These are phyloP conservation scores for Phoenix dactylifera DNA, from an alignment of 176 grass and related monocot species.

Conservation along the genomic window DNA sequence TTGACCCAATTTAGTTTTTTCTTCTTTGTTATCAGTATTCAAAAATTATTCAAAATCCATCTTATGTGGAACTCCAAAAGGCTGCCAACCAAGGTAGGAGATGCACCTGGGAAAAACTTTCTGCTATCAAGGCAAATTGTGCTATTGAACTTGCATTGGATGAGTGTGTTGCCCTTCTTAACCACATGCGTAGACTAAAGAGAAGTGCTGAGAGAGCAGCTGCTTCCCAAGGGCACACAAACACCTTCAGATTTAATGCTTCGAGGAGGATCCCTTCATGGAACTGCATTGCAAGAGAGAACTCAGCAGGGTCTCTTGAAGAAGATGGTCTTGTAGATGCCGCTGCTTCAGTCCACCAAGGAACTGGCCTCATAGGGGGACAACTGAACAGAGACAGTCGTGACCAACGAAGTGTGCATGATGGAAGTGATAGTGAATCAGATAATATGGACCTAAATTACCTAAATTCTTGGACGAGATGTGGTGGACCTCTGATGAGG, in stretches of 20 bases:
- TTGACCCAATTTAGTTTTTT: constrained; percentile 20
- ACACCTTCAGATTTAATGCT: constrained; percentile 52
- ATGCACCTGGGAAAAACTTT: constrained; percentile 87
- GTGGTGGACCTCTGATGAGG: constrained; percentile 89
- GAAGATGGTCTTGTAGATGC: constrained; percentile 52
- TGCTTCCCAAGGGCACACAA: constrained; percentile 49
- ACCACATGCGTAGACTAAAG: constrained; percentile 78
- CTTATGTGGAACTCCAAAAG: constrained; percentile 78
- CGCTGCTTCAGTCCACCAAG: constrained; percentile 24
- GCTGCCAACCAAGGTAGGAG: constrained; percentile 73
- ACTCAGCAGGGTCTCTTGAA: constrained; percentile 80
- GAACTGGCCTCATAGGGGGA: constrained; percentile 30
- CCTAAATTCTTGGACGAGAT: constrained; percentile 83
- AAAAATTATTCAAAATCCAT: constrained; percentile 88
- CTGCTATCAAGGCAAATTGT: constrained; percentile 88
- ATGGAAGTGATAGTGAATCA: constrained; percentile 88
- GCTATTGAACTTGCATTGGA: constrained; percentile 78
- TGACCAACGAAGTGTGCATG: constrained; percentile 34
- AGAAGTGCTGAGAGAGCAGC: constrained; percentile 68
- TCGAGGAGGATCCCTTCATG: constrained; percentile 90
- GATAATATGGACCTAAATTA: constrained; percentile 71
- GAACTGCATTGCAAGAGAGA: constrained; percentile 98
- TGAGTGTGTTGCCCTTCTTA: constrained; percentile 77
- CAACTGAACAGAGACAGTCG: constrained; percentile 30
- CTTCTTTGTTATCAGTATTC: constrained; percentile 49